A percentile compares a stretch with the other conserved stretches of the same genome.
Evolutionary conservation across 1,284 basidiomycete species (phyloP).

Genomic region (Salmacisia buchloeana): DNA sequence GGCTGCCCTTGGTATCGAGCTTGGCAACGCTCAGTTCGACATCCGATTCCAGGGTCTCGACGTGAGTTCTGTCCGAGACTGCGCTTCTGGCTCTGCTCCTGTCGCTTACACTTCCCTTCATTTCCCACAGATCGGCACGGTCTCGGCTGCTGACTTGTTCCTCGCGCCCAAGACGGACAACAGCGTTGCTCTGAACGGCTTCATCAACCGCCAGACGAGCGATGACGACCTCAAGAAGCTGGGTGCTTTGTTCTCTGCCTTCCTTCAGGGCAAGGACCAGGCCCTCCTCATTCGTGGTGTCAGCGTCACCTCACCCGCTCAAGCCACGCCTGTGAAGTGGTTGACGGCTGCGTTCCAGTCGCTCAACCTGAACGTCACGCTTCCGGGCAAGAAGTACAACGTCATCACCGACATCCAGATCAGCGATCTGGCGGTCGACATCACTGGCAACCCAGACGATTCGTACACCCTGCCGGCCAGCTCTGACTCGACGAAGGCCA

Average conservation of each 20-base stretch:
- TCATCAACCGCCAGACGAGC: slow-evolving; percentile 59
- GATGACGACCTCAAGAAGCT: slow-evolving; percentile 57
- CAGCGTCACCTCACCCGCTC: slow-evolving; percentile 57
- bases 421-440: slow-evolving; percentile 60
- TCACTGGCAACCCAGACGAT: slow-evolving; percentile 50
- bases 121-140: slow-evolving; percentile 52
- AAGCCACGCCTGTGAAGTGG: slow-evolving; percentile 61
- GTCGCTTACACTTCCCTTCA: slow-evolving; percentile 17
- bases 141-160: slow-evolving; percentile 54
- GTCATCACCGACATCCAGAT: slow-evolving; percentile 66
- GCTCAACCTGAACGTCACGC: slow-evolving; percentile 60
- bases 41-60: slow-evolving; percentile 52
- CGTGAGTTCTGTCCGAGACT: background rate
- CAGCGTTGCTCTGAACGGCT: slow-evolving; percentile 60
- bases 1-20: slow-evolving; percentile 65
- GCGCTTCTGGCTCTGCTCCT: background rate
- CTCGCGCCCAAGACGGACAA: slow-evolving; percentile 59
- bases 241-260: slow-evolving; percentile 65
- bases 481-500: slow-evolving; percentile 58
- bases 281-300: slow-evolving; percentile 62
- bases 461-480: slow-evolving; percentile 28
- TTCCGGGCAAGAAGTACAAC: slow-evolving; percentile 65
- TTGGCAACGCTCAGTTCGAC: slow-evolving; percentile 66
- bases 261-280: slow-evolving; percentile 63
- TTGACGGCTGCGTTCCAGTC: slow-evolving; percentile 67